Evolutionary conservation across 768 basidiomycete species (phyloP), one percentile per base, ranked within the genome.

Genomic region (Lentinula sp.): DNA sequence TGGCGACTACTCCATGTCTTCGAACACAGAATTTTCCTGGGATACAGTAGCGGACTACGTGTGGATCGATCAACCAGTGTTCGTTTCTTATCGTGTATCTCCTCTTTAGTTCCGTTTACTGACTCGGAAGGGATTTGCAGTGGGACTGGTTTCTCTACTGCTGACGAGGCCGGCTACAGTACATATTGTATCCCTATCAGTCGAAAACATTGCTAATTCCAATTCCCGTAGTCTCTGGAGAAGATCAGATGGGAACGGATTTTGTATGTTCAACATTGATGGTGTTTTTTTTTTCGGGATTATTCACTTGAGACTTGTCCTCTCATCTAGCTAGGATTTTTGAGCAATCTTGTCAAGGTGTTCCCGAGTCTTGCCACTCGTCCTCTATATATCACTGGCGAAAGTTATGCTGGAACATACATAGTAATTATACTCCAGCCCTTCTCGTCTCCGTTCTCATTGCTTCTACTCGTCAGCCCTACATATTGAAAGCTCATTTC

Each of bases 351-450:
- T 3, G 85, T 90, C 67, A 85, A 85, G 65, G 84, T 90, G 9
- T 91, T 91, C 71, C 90, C 90, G 16, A 78, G 79, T 65, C 77
- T 91, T 23, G 81, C 82, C 13, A 82, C 74, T 1, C 83, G 90
- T 33, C 90, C 90, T 15, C 77, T 91, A 39, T 74, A 86, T 69
- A 67, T 91, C 41, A 84, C 82, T 0, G 90, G 90, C 5, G 90
- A 91, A 71, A 88, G 86, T 66, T 91, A 90, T 70, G 83, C 90
- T 13, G 90, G 90, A 33, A 79, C 79, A 62, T 90, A 87, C 65
- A 89, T 90, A 57, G 84, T 85, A 61, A 65, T 83, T 39, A n/a
- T 43, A 13, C 32, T 33, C 23, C 13, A 2, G 33, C n/a, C 28
- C 39, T 33, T 41, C 61, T 42, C 50, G 10, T 49, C 55, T 33